Evolutionary conservation across 2,329 filamentous ascomycete genomes (phyloP), one percentile per base, ranked within the genome.

Genomic region (Botrytis fragariae): DNA sequence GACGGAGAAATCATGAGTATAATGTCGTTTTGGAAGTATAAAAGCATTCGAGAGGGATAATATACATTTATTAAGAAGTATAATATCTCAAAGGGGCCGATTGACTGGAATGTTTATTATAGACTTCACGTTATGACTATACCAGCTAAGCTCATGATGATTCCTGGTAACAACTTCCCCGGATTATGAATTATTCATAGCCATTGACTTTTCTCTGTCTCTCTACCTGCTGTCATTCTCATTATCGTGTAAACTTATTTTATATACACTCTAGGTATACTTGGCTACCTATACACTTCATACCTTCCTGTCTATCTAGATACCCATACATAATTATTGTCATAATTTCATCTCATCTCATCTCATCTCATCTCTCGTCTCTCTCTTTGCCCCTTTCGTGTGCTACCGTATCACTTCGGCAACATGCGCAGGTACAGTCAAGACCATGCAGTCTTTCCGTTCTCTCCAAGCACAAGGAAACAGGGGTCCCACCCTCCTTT

Each of bases 381-480:
- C 59, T 25, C 32, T 4, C 10, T 22, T 45, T 22, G 20, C 61
- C 59, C 51, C 51, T 57, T 63, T 64, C 39, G 61, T 32, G 39
- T 22, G 29, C 61, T 8, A 10, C 20, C 45, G 45, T 48, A 39
- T 44, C 39, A 37, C 63, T 65, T 65, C 63, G 44, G 63, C 42
- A 48, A 48, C 63, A 18, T 37, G 44, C 63, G 20, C 62, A 65
- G n/a, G 51, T 65, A n/a, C 62, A 12, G 37, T 29, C 42, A 25
- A 29, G 37, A 65, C 42, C 62, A 65, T 48, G 62, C 63, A 51
- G 20, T 65, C 63, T 51, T 65, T 37, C 60, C 60, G 32, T 29
- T 42, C 25, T n/a, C 37, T 42, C 2, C 7, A 37, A 37, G 25
- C 61, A 42, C 25, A 42, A 42, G 25, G 4, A 12, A 42, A 44